Evolutionary conservation across 2,329 filamentous ascomycete species (phyloP), one percentile per base, ranked within the genome.

Genomic region (Chlorencoelia australis): DNA sequence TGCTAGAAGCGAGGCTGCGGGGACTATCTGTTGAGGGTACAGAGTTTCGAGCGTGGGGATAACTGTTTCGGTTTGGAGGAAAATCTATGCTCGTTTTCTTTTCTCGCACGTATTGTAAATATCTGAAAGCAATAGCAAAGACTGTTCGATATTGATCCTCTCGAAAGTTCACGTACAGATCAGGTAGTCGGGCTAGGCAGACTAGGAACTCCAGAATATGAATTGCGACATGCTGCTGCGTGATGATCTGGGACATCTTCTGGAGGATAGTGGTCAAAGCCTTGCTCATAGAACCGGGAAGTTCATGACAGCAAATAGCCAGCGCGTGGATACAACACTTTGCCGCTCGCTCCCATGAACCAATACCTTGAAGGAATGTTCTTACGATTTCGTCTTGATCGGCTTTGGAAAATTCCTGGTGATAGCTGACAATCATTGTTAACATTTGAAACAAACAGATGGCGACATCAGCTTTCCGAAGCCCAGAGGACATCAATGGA

Each of bases 131-230:
- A 30, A 98, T 93, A 7, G 84, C 91, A 56, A 98, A 96, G 1
- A 96, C 84, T 36, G 85, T 87, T 44, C 85, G 83, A 59, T 89
- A 95, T 52, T 96, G 88, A 27, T 94, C 86, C 49, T 93, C 81
- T 34, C 84, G 75, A 56, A 95, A 84, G 53, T 94, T 93, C 54
- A 85, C 77, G 54, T 88, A 93, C 2, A 95, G 70, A 42, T 85
- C 75, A 7, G 84, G 85, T 40, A 95, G 66, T 22, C 89, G 79
- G 35, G 88, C 87, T 18, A 98, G 70, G 33, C 86, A 81, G 7
- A 85, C 83, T n/a, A 98, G 66, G 53, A 98, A 96, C 54, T 98
- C 91, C 33, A 98, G 68, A 42, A 98, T 94, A 54, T 98, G 91
- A 43, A 95, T 82, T 7, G 89, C 87, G 22, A 95, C 82, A 39